These are phyloP conservation scores for Phytophthora kernoviae DNA, from an alignment of 352 stramenopile genomes.

Conservation along the genomic window DNA sequence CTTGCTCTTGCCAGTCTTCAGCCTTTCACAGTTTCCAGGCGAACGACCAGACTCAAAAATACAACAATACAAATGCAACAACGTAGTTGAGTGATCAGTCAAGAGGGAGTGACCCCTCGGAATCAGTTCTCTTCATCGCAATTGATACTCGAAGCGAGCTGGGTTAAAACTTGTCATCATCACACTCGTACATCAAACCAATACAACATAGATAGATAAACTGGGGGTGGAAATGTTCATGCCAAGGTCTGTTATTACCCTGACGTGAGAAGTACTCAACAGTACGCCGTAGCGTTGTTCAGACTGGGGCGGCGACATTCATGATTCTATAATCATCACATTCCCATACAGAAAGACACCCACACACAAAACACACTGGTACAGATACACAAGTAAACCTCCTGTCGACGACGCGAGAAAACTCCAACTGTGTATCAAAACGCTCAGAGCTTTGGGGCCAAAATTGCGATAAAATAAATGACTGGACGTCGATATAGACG, in stretches of 20 bases:
- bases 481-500: background rate
- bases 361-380: conserved; percentile 13
- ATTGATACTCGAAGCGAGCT: conserved; percentile 87
- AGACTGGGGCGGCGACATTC: conserved; percentile 91
- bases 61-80: no score
- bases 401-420: conserved; percentile 17
- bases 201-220: conserved; percentile 31
- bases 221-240: conserved; percentile 79
- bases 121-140: conserved; percentile 89
- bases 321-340: conserved; percentile 87
- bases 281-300: conserved; percentile 68
- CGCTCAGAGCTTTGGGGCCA: background rate
- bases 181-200: no score
- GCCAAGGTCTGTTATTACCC: conserved; percentile 83
- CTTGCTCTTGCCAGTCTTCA: conserved; percentile 11
- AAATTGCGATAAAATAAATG: conserved; percentile 1
- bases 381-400: conserved; percentile 8
- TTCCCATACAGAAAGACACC: conserved; percentile 42
- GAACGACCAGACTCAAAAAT: conserved; percentile 4
- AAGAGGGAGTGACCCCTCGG: conserved; percentile 90
- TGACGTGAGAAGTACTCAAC: conserved; percentile 82
- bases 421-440: conserved; percentile 10
- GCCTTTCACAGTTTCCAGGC: conserved; percentile 30
- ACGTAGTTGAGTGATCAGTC: conserved; percentile 83
- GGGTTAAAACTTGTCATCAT: conserved; percentile 89